These are phyloP conservation scores for Hevea brasiliensis DNA, from an alignment of 345 rosid genomes.

Conservation along the genomic window DNA sequence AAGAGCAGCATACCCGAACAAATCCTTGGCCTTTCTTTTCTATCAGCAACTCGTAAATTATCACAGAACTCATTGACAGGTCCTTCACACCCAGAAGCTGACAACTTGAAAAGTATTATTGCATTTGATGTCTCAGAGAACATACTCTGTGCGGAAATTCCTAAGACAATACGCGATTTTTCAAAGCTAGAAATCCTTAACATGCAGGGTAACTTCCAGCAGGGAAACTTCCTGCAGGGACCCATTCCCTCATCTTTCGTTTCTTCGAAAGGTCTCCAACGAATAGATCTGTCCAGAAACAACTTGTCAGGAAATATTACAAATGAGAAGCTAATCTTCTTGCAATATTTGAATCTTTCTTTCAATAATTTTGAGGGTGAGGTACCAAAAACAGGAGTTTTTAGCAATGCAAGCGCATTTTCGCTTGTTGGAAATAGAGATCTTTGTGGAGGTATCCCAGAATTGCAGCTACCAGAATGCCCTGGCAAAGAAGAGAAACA, in stretches of 20 bases:
- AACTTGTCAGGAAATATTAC: slow-evolving; percentile 19
- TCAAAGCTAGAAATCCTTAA: background rate
- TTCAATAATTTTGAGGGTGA: slow-evolving; percentile 19
- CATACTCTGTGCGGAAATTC: slow-evolving; percentile 17
- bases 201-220: slow-evolving; percentile 11
- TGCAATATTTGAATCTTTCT: slow-evolving; percentile 11
- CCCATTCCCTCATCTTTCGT: slow-evolving; percentile 6
- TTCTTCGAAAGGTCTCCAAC: slow-evolving; percentile 5
- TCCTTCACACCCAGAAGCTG: background rate
- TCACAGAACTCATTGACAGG: slow-evolving; percentile 10
- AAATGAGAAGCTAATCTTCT: background rate
- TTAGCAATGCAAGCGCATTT: slow-evolving; percentile 1
- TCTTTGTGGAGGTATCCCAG: slow-evolving; percentile 21
- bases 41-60: background rate
- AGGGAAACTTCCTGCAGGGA: slow-evolving; percentile 14
- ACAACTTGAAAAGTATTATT: background rate
- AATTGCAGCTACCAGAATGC: slow-evolving; percentile 6
- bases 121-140: background rate
- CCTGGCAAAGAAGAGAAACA: background rate
- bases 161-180: slow-evolving; percentile 7
- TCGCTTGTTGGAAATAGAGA: slow-evolving; percentile 1
- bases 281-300: slow-evolving; percentile 14
- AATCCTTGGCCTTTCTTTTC: background rate
- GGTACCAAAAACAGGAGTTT: slow-evolving; percentile 8
- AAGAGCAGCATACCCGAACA: slow-evolving; percentile 7